phyloP scores from a whole-genome alignment of 2,329 filamentous ascomycete genomes.

The Emericellopsis cladophorae region DNA sequence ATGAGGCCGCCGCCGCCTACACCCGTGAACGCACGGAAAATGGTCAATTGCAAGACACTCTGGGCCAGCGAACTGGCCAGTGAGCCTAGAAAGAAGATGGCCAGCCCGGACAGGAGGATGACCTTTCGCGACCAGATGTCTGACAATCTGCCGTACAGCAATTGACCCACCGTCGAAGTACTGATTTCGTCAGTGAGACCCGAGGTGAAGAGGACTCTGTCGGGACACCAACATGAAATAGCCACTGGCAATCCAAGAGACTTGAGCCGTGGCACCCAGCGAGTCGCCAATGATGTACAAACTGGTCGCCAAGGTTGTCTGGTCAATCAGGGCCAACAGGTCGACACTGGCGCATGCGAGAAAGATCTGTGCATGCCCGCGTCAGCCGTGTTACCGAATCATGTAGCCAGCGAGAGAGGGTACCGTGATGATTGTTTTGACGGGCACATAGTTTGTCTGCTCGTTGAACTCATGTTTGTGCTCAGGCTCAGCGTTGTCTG shows the following conservation, averaged over 20 bases:
- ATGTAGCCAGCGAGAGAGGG: neutral
- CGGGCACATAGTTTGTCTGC: constrained; percentile 42
- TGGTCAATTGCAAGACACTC: constrained; percentile 23
- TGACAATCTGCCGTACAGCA: constrained; percentile 32
- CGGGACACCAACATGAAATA: constrained; percentile 35
- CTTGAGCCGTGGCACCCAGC: constrained; percentile 32
- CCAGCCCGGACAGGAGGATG: constrained; percentile 33
- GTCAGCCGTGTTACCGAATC: neutral
- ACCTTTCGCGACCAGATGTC: constrained; percentile 48
- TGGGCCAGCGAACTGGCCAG: constrained; percentile 27
- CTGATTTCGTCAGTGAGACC: constrained; percentile 8
- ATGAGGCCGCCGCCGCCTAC: constrained; percentile 63
- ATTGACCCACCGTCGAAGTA: constrained; percentile 31
- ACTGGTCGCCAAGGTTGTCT: constrained; percentile 42
- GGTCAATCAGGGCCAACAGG: constrained; percentile 41
- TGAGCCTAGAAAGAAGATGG: constrained; percentile 39
- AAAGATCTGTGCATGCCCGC: constrained; percentile 31
- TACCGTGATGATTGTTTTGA: constrained; percentile 36
- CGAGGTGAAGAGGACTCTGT: neutral
- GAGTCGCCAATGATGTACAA: constrained; percentile 40
- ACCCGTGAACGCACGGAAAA: constrained; percentile 27
- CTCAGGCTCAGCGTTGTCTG: too few relatives aligned
- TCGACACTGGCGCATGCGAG: constrained; percentile 43
- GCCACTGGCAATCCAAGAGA: constrained; percentile 40
- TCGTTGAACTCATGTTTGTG: constrained; percentile 30